Evolutionary conservation across 331 rosid genomes (phyloP), one percentile per base, ranked within the genome.

Genomic region (Saraca asoca): DNA sequence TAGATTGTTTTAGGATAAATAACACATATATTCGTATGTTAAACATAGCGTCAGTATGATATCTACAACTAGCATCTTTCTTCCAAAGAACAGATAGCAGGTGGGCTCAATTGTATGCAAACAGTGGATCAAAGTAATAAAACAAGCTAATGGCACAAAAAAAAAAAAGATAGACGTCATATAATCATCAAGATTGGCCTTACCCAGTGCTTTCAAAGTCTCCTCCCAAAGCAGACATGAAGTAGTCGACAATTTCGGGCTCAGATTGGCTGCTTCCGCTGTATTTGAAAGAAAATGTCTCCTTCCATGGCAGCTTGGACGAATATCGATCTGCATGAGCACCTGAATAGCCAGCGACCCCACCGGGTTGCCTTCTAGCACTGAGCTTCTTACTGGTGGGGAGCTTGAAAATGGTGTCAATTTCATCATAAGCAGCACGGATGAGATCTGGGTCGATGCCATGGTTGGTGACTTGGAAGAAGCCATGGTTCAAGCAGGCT

Each of bases 401-500:
- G 55, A 80, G 74, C 5, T 51, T 7, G 56, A 80, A 75, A 39
- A 80, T 46, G 33, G 75, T 16, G 2, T 71, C 75, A 5, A 62
- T 12, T 52, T 55, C 70, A 4, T 60, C 17, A 37, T 71, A 17
- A 12, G 75, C 75, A 0, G 44, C 75, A 6, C n/a, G 1, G 9
- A 75, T 71, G 56, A 80, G 48, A 24, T 12, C 33, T 6, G 42
- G 69, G 33, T 66, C 75, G 6, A 80, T 58, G 0, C 84, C 73
- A 50, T 80, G 84, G 15, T 75, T 75, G 7, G 72, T 75, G 5
- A 80, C 75, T 62, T 54, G 69, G 66, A 80, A 75, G 68, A 75
- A 80, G 0, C 84, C 84, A 44, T 80, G 84, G 29, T 75, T 51
- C 51, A 62, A n/a, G 69, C 84, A 80, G n/a, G 81, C 74, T 6